Conservation (phyloP, 2,329 filamentous ascomycete species). For the Diaporthe caulivora region DNA sequence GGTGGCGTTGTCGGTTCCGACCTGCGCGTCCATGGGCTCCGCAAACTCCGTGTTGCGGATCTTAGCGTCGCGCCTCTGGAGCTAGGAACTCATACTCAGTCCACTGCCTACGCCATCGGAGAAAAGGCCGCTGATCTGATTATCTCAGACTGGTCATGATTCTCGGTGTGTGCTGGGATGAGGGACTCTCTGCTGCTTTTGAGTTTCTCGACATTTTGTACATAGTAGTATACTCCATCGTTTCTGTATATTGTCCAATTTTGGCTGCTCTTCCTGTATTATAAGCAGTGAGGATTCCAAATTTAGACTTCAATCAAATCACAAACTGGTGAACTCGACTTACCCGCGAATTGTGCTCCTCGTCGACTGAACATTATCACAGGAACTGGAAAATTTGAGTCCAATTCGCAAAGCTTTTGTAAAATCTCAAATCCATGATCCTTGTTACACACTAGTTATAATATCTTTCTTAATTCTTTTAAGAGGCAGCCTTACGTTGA, state of each 20-base stretch:
- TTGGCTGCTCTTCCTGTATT: accelerated
- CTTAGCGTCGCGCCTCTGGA: not conserved
- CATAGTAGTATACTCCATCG: not conserved
- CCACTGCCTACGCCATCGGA: not conserved
- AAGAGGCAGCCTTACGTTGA: not conserved
- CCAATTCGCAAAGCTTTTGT: too few relatives aligned
- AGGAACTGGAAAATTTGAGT: too few relatives aligned
- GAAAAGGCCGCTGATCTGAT: not conserved
- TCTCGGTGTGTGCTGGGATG: not conserved
- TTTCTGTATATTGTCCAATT: not conserved
- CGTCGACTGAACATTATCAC: too few relatives aligned
- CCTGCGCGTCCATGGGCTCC: not conserved
- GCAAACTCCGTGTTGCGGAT: not conserved
- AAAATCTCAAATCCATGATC: too few relatives aligned
- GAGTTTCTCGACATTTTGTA: not conserved
- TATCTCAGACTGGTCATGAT: not conserved
- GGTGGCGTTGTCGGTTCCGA: not conserved
- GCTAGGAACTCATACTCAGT: not conserved
- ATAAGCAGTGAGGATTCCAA: not conserved
- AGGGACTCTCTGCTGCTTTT: not conserved
- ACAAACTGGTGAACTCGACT: too few relatives aligned
- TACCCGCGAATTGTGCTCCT: too few relatives aligned
- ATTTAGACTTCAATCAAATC: not conserved
- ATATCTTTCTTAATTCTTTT: too few relatives aligned
- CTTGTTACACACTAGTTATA: too few relatives aligned